These are phyloP conservation scores for Gloeopeniophorella convolvens DNA, from an alignment of 768 basidiomycete species.

Conservation along the genomic window DNA sequence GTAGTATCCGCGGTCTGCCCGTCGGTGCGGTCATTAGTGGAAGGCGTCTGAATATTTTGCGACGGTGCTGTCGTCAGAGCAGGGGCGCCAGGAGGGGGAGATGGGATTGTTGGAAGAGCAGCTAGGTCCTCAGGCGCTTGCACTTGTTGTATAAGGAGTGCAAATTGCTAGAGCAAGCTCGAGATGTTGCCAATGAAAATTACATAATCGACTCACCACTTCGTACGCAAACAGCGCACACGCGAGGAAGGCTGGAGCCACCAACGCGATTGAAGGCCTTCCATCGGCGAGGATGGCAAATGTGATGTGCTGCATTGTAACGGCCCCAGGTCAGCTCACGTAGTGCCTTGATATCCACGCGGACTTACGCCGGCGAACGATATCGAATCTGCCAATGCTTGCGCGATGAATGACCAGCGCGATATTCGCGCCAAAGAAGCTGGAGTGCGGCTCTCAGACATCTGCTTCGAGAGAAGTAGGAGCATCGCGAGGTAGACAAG, in stretches of 20 bases:
- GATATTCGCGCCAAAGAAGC: constrained; percentile 75
- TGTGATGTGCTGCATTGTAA: constrained; percentile 55
- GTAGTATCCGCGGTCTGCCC: constrained; percentile 7
- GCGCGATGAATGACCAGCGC: constrained; percentile 74
- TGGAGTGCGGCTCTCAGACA: constrained; percentile 68
- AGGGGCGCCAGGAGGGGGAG: constrained; percentile 19
- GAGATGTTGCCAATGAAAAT: not conserved
- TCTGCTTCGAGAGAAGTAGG: constrained; percentile 65
- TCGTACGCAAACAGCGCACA: constrained; percentile 77
- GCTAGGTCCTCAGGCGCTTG: constrained; percentile 66
- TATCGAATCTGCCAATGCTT: constrained; percentile 74
- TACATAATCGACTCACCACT: constrained; percentile 46
- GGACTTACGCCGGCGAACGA: constrained; percentile 64
- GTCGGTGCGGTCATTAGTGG: constrained; percentile 2
- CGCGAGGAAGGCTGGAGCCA: constrained; percentile 80
- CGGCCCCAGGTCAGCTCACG: not conserved
- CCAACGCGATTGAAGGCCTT: constrained; percentile 68
- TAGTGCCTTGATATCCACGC: not conserved
- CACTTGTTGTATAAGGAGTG: constrained; percentile 71
- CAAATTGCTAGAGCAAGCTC: constrained; percentile 60
- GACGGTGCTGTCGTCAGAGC: constrained; percentile 17
- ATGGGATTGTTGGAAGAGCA: constrained; percentile 23
- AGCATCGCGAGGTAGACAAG: constrained; percentile 64
- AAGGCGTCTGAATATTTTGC: not conserved
- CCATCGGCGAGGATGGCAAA: constrained; percentile 84